A percentile compares a stretch with the other conserved stretches of the same genome.
phyloP scores from a whole-genome alignment of 2,329 filamentous ascomycete genomes.

The Fusarium setosum region DNA sequence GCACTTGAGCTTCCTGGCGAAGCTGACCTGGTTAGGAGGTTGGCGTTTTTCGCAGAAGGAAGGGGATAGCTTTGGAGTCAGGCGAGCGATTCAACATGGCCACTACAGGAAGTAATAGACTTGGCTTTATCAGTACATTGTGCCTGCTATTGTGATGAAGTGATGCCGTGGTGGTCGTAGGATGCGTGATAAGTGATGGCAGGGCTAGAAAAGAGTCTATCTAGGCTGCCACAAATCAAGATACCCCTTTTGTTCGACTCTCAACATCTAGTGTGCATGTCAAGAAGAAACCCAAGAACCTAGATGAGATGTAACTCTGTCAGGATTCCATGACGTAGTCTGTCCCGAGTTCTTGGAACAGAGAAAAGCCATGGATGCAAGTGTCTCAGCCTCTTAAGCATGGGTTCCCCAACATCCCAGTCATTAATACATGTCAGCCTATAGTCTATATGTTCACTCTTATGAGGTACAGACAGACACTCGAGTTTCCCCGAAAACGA shows the following conservation, averaged over 20 bases:
- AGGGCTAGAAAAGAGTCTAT: too few species aligned
- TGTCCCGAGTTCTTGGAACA: not conserved
- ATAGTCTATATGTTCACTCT: not conserved
- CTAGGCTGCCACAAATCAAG: too few species aligned
- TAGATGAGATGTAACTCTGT: not conserved
- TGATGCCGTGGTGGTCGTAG: too few species aligned
- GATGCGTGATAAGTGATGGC: too few species aligned
- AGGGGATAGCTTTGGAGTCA: slow-evolving; percentile 23
- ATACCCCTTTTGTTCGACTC: not conserved
- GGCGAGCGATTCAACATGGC: slow-evolving; percentile 31
- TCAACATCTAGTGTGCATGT: not conserved
- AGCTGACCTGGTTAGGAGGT: slow-evolving; percentile 30
- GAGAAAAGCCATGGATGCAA: not conserved
- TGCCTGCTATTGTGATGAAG: not conserved
- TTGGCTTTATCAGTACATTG: not conserved
- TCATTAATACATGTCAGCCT: not conserved
- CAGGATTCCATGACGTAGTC: not conserved
- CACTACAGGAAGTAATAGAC: slow-evolving; percentile 33
- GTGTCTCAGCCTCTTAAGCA: not conserved
- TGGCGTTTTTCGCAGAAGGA: slow-evolving; percentile 38
- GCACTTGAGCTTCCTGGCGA: slow-evolving; percentile 33
- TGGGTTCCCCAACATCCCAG: not conserved
- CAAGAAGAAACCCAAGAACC: not conserved
- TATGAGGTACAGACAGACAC: not conserved
- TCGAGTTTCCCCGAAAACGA: not conserved